These are phyloP conservation scores for Sporothrix globosa DNA, from an alignment of 2,329 filamentous ascomycete genomes.

Conservation along the genomic window DNA sequence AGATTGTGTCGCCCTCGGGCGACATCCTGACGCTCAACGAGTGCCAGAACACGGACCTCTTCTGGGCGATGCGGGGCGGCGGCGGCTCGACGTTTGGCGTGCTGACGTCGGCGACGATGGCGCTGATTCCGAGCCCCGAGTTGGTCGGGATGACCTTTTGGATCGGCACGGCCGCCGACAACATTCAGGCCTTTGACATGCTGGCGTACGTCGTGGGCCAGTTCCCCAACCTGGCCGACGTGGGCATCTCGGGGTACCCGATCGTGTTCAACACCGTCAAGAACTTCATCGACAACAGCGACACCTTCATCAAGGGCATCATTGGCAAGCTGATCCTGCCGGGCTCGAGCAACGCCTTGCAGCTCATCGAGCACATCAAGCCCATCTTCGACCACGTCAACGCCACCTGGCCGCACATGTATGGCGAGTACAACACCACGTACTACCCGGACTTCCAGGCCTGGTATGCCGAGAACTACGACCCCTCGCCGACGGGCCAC, in stretches of 20 bases:
- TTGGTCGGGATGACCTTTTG: slow-evolving; percentile 39
- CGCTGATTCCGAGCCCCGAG: slow-evolving; percentile 50
- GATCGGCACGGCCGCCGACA: slow-evolving; percentile 41
- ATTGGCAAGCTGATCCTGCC: slow-evolving; percentile 35
- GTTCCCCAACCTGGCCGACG: slow-evolving; percentile 53
- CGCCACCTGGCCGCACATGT: slow-evolving; percentile 38
- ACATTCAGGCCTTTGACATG: slow-evolving; percentile 51
- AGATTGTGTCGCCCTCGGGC: slow-evolving; percentile 59
- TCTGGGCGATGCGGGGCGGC: slow-evolving; percentile 66
- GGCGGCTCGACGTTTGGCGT: slow-evolving; percentile 65
- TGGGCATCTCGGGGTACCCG: slow-evolving; percentile 56
- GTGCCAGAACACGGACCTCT: slow-evolving; percentile 59
- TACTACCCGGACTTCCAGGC: slow-evolving; percentile 44
- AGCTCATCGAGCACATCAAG: slow-evolving; percentile 25
- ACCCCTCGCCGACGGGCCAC: slow-evolving; percentile 35
- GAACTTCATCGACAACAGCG: slow-evolving; percentile 38
- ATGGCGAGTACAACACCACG: slow-evolving; percentile 37
- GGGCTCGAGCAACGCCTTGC: slow-evolving; percentile 13
- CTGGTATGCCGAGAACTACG: slow-evolving; percentile 39
- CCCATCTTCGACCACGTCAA: slow-evolving; percentile 37
- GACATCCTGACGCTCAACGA: slow-evolving; percentile 55
- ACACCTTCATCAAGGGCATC: slow-evolving; percentile 33
- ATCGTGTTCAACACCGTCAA: slow-evolving; percentile 46
- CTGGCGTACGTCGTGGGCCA: slow-evolving; percentile 52
- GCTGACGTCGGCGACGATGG: slow-evolving; percentile 60